Base-by-base conservation (phyloP, 306 rosid genomes). In the Castanea mollissima region DNA sequence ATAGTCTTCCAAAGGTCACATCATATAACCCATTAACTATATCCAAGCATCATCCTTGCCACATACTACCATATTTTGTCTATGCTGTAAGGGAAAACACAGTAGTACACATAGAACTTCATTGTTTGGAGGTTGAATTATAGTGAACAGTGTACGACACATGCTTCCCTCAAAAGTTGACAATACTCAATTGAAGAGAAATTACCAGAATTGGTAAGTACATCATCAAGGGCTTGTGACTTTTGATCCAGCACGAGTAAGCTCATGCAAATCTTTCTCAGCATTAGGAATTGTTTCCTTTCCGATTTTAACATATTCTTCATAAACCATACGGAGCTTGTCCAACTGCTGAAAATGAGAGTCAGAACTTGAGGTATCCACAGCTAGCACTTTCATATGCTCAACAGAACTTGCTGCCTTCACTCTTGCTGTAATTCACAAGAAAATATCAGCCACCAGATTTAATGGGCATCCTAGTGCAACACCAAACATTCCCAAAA, bases 321-420 rank as follows among this genome's bases (percentile, higher is more conserved):
- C 99, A 81, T 87, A 92, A 80, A 90, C 80, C 86, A 86, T 64
- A 15, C 91, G 94, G 83, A 94, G 92, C 83, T 88, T 92, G 85
- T 92, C 99, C 90, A 92, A 85, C 85, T 94, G 95, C 89, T 94
- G 97, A 85, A 86, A 94, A 51, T 73, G 82, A 77, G 97, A 88
- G 71, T 94, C 99, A 55, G 91, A 85, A 27, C 65, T 83, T 18
- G 90, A 90, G 82, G 97, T 84, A 63, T 88, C 99, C 38, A 82
- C 79, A 10, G 92, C 90, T 16, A 92, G 87, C 84, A 75, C 90
- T 84, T 91, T 94, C 91, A 92, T 81, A 56, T 84, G 94, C 84
- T 90, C 95, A 59, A 97, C 87, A 12, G 97, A 83, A 84, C 88
- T 89, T 77, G 95, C 82, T 75, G 95, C 93, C 85, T 88, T 90